These are phyloP conservation scores for Umbilicaria muhlenbergii DNA, from an alignment of 495 filamentous ascomycete genomes.

Conservation along the genomic window DNA sequence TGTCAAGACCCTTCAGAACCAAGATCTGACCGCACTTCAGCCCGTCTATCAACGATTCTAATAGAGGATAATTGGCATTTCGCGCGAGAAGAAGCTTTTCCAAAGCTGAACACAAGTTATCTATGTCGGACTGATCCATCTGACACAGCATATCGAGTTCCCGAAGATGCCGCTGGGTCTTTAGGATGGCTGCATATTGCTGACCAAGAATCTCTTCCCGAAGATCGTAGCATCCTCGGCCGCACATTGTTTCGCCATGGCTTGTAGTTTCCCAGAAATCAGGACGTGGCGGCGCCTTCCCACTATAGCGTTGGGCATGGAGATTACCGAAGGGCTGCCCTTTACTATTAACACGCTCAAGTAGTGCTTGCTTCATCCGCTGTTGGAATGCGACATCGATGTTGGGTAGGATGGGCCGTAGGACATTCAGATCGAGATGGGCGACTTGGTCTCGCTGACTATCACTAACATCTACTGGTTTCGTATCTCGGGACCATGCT, in stretches of 20 bases:
- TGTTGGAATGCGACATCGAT: no score
- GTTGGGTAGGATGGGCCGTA: no score
- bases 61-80: slow-evolving; percentile 13
- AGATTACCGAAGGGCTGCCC: background rate
- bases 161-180: slow-evolving; percentile 32
- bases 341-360: background rate
- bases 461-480: no score
- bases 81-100: slow-evolving; percentile 18
- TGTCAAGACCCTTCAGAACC: slow-evolving; percentile 22
- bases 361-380: no score
- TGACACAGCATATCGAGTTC: slow-evolving; percentile 30
- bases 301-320: background rate
- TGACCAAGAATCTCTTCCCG: slow-evolving; percentile 27
- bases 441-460: no score
- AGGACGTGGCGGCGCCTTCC: slow-evolving; percentile 20
- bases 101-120: slow-evolving; percentile 14
- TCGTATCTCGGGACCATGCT: no score
- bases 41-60: slow-evolving; percentile 9
- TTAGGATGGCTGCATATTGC: slow-evolving; percentile 32
- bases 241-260: slow-evolving; percentile 30
- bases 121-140: slow-evolving; percentile 21
- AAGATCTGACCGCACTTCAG: slow-evolving; percentile 36
- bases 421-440: no score
- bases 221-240: slow-evolving; percentile 42
- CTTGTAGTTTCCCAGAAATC: slow-evolving; percentile 24